Base-by-base conservation (phyloP, 1,139 yeast genomes). In the Pneumocystis carinii region DNA sequence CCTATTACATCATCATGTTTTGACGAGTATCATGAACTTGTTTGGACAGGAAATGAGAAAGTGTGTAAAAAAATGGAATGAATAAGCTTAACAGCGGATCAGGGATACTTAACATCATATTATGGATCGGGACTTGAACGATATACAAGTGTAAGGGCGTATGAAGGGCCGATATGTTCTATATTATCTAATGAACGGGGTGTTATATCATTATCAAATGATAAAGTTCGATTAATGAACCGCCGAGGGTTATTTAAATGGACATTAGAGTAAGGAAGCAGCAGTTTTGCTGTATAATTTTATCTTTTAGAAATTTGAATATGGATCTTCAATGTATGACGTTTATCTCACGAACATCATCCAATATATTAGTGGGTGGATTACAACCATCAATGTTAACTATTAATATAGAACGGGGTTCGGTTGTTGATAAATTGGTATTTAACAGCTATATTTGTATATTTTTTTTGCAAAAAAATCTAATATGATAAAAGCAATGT, bases 1-100 rank as follows among this genome's bases (percentile, higher is more conserved):
- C 66, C 71, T 39, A 67, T 72, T 19, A 71, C 77, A 2, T 69
- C 82, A n/a, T 68, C 83, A 37, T 71, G 76, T 35, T 90, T 90
- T 72, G 97, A 92, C 73, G 80, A 80, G 60, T 75, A 80, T 29
- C 82, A 84, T 65, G 92, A 90, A 69, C 76, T 90, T 59, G 72
- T 90, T 2, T 92, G 97, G 97, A 79, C 85, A 3, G 96, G 96
- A n/a, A 92, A 87, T 71, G 75, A 79, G 12, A 73, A 72, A 48
- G 72, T 68, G 80, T 79, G 12, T 73, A 70, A 66, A 35, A 8
- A n/a, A 5, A 19, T 15, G 67, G 77, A 36, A 6, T 19, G 17
- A 62, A 3, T 70, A 74, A 8, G 75, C 78, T 27, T 75, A 72
- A 65, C 71, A 77, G 4, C 74, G 62, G 71, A 41, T 62, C 74